Evolutionary conservation across 1,284 basidiomycete genomes (phyloP), one percentile per base, ranked within the genome.

Genomic region (Porphyrellus sp.): DNA sequence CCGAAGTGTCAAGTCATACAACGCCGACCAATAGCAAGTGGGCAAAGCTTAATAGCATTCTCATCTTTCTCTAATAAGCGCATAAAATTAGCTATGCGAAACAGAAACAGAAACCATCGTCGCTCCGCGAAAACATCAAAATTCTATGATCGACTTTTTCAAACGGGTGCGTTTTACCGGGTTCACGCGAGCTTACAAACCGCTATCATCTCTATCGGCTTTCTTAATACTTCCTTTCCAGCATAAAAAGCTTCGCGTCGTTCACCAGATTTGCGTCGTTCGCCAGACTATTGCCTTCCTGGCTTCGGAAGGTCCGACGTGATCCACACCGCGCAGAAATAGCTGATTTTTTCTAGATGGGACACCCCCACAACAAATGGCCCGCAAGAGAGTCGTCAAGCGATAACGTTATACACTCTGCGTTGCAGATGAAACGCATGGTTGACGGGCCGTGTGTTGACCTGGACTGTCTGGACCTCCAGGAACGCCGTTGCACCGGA

Each of bases 91-190:
- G 89, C 64, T 98, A 98, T 67, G 80, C 94, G 37, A 99, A 99
- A 68, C 87, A 91, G 63, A 83, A 82, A n/a, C 72, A 99, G n/a
- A 82, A n/a, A n/a, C n/a, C n/a, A n/a, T n/a, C 82, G 20, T 79
- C 78, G 1, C 74, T 99, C 31, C 95, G 98, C 67, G 86, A 86
- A 9, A 98, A 99, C 70, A 91, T 99, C 55, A 88, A 95, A 81
- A 86, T 99, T 3, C 97, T 99, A 70, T 85, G 97, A 35, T 98
- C 95, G 13, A 97, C 97, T 0, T 96, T 94, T 98, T 70, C 91
- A 95, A 65, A 98, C 94, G 0, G 95, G 96, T 4, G 98, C 95
- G 0, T 93, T 98, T 69, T 97, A 97, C 68, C 99, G 96, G 96
- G 93, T 93, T 28, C 94, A 97, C 73, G 92, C 93, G 62, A 63